Evolutionary conservation across 768 basidiomycete species (phyloP).

Genomic region (Asterophora parasitica): DNA sequence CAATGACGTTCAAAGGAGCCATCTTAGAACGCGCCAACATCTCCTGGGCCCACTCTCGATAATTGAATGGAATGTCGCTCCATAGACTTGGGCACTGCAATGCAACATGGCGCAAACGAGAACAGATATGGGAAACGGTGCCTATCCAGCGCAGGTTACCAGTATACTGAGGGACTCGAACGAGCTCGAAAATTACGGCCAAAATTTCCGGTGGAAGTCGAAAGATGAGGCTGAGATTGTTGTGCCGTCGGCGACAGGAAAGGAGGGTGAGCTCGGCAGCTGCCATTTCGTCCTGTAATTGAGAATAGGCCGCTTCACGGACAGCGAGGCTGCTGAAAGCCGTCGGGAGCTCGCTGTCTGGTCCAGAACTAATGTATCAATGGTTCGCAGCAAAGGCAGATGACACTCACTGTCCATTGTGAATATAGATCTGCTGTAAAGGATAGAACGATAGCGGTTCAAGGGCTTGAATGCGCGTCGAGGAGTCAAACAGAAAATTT

Average conservation of each 20-base stretch:
- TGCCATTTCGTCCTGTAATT: neutral
- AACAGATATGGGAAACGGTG: neutral
- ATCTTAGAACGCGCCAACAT: slow-evolving; percentile 2
- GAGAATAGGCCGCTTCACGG: slow-evolving; percentile 1
- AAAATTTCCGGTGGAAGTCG: slow-evolving; percentile 5
- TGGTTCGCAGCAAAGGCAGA: too few species aligned
- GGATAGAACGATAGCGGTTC: too few species aligned
- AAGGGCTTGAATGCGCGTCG: too few species aligned
- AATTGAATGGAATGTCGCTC: neutral
- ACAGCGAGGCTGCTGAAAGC: slow-evolving; percentile 1
- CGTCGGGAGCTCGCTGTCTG: too few species aligned
- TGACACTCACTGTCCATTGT: too few species aligned
- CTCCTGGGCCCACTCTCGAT: neutral
- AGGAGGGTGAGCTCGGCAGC: neutral
- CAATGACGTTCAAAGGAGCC: neutral
- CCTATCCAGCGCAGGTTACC: neutral
- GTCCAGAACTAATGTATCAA: too few species aligned
- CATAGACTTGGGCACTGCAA: slow-evolving; percentile 2
- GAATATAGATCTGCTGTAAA: too few species aligned
- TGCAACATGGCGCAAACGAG: slow-evolving; percentile 4
- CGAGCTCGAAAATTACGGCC: neutral
- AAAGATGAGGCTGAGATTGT: neutral
- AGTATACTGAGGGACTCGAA: neutral
- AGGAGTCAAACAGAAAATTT: too few species aligned
- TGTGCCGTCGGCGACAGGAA: neutral